Conservation (phyloP, 2,329 filamentous ascomycete genomes). For the Calonectria ilicicola region DNA sequence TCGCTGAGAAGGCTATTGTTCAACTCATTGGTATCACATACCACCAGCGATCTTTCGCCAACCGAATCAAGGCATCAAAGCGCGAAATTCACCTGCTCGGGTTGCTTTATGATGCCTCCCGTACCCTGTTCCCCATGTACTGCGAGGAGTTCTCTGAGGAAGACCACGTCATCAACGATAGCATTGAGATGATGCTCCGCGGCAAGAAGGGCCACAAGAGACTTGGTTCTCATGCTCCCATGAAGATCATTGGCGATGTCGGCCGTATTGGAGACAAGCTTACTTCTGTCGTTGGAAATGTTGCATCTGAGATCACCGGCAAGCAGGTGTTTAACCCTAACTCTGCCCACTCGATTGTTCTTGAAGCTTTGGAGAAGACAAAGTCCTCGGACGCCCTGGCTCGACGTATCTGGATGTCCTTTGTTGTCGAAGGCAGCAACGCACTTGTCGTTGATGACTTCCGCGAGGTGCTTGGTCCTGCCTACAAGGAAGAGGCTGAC, state of each 20-base stretch:
- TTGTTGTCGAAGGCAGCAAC: constrained; percentile 90
- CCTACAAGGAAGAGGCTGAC: constrained; percentile 81
- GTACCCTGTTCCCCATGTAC: constrained; percentile 90
- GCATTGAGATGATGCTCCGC: constrained; percentile 75
- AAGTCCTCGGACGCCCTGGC: constrained; percentile 90
- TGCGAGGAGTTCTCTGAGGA: constrained; percentile 91
- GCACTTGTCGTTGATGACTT: constrained; percentile 85
- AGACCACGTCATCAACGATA: constrained; percentile 91
- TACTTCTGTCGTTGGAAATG: constrained; percentile 90
- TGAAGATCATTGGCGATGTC: constrained; percentile 81
- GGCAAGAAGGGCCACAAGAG: constrained; percentile 63
- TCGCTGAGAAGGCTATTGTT: constrained; percentile 82
- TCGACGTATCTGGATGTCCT: constrained; percentile 97
- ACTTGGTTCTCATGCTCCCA: constrained; percentile 77
- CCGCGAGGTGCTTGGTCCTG: constrained; percentile 84
- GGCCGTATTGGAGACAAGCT: constrained; percentile 92
- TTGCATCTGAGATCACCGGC: constrained; percentile 94
- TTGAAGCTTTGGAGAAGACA: constrained; percentile 88
- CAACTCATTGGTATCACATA: constrained; percentile 89
- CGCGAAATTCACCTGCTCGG: constrained; percentile 84
- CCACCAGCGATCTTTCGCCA: constrained; percentile 85
- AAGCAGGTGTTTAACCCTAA: constrained; percentile 96
- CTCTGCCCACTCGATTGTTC: constrained; percentile 88
- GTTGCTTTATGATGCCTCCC: constrained; percentile 90
- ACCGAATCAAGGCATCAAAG: constrained; percentile 90